These are phyloP conservation scores for Penicillium sumatraense DNA, from an alignment of 2,329 filamentous ascomycete species.

Conservation along the genomic window DNA sequence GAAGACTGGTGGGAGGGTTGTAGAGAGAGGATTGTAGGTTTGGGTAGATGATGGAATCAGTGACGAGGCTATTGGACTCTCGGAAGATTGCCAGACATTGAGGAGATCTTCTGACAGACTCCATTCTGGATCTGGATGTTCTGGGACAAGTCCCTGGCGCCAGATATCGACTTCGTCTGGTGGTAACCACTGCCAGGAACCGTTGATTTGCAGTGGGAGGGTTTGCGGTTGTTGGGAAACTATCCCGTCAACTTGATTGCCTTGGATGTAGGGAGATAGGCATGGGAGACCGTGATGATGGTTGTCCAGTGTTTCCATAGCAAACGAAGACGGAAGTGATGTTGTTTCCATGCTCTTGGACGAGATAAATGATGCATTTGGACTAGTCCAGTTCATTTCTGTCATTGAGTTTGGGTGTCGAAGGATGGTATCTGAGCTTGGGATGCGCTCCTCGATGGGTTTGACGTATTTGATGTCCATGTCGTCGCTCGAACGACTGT, in stretches of 20 bases:
- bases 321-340: slow-evolving; percentile 16
- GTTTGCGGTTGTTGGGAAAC: too few species aligned
- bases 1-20: too few species aligned
- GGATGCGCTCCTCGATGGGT: background rate
- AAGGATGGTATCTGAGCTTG: background rate
- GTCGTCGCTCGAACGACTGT: background rate
- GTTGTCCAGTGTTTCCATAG: too few species aligned
- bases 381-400: background rate
- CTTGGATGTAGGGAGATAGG: too few species aligned
- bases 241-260: too few species aligned
- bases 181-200: too few species aligned
- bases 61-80: background rate
- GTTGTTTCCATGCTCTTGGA: slow-evolving; percentile 11
- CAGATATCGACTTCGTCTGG: background rate
- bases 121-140: background rate
- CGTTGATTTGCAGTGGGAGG: too few species aligned
- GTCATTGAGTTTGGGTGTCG: background rate
- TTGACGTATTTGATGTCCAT: background rate
- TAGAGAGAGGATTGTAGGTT: background rate
- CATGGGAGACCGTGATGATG: too few species aligned
- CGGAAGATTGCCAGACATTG: background rate
- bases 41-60: background rate
- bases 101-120: background rate
- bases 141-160: background rate
- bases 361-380: slow-evolving; percentile 15